Percentiles rank a stretch among this genome's conserved stretches.
These are phyloP conservation scores for Magnolia sinica DNA, from an alignment of 164 flowering plant species.

Conservation along the genomic window DNA sequence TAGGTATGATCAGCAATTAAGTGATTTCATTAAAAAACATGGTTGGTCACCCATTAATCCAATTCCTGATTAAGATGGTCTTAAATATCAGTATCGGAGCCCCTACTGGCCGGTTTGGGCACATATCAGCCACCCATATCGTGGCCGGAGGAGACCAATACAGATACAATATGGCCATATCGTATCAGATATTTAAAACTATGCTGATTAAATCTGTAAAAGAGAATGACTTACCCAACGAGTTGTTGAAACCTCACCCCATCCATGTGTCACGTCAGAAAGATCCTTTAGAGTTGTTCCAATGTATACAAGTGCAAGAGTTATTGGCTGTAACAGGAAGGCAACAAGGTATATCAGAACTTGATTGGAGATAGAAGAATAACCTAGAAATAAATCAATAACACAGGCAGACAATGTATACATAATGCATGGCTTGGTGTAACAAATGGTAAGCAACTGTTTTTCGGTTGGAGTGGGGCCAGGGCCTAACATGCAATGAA, in stretches of 20 bases:
- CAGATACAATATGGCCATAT: too few relatives aligned
- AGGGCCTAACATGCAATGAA: too few relatives aligned
- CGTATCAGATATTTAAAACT: too few relatives aligned
- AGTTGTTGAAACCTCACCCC: conserved; percentile 71
- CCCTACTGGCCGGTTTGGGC: too few relatives aligned
- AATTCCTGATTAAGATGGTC: too few relatives aligned
- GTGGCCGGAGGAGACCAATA: too few relatives aligned
- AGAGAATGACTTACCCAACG: conserved; percentile 61
- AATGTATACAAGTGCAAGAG: conserved; percentile 77
- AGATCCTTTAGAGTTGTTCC: conserved; percentile 97
- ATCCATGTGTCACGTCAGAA: conserved; percentile 96
- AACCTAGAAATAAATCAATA: background rate
- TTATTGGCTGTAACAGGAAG: conserved; percentile 66
- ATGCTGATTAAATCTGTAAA: background rate
- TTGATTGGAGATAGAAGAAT: background rate
- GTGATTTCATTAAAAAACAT: too few relatives aligned
- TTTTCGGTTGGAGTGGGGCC: too few relatives aligned
- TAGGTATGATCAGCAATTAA: too few relatives aligned
- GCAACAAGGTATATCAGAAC: conserved; percentile 11
- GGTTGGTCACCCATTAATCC: too few relatives aligned
- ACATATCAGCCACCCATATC: too few relatives aligned
- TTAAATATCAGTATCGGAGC: too few relatives aligned
- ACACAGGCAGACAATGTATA: background rate
- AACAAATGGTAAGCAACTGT: background rate
- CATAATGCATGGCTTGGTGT: background rate